phyloP scores from a whole-genome alignment of 129 eudicot genomes.

The Tagetes patula region DNA sequence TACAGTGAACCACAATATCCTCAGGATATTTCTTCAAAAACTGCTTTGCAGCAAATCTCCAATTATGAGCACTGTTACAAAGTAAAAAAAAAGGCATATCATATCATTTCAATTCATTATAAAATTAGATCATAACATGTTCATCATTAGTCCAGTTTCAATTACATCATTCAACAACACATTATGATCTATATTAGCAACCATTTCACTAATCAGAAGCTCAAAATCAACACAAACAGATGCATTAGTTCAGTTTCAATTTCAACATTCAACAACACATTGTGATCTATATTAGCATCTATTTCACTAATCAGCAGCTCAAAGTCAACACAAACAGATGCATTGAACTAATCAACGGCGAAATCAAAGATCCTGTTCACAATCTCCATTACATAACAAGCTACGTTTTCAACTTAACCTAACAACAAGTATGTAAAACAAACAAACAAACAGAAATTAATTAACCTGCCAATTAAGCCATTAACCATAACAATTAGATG shows the following conservation, averaged over 20 bases:
- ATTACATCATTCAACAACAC: not conserved
- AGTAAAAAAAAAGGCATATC: constrained; percentile 10
- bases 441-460: not conserved
- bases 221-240: not conserved
- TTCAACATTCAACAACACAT: not conserved
- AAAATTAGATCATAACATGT: too few species aligned
- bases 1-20: constrained; percentile 79
- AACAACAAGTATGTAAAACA: not conserved
- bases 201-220: constrained; percentile 19
- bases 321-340: not conserved
- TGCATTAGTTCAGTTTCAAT: not conserved
- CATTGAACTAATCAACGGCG: not conserved
- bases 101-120: not conserved
- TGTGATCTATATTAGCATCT: not conserved
- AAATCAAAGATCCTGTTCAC: not conserved
- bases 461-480: constrained; percentile 90
- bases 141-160: not conserved
- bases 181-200: not conserved
- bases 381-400: constrained; percentile 11
- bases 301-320: constrained; percentile 19
- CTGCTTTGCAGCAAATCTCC: constrained; percentile 87
- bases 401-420: not conserved
- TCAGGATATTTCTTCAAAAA: constrained; percentile 71
- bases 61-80: constrained; percentile 67
- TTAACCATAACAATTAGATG: constrained; percentile 81